A percentile compares a stretch with the other conserved stretches of the same genome.
phyloP scores from a whole-genome alignment of 192 early-diverging fungal species.

The Coemansia sp. region DNA sequence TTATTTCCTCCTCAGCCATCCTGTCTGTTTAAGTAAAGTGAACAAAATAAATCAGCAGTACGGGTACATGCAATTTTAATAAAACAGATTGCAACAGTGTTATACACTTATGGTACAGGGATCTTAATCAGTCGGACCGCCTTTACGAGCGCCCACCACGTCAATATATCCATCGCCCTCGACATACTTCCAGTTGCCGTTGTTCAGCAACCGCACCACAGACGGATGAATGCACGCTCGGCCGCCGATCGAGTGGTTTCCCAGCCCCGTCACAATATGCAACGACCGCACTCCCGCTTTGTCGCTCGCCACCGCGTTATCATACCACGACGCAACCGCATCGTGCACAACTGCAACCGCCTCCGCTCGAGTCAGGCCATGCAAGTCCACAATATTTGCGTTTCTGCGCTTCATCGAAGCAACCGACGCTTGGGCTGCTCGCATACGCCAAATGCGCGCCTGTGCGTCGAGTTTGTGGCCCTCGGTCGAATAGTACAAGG shows the following conservation, averaged over 20 bases:
- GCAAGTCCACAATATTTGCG: constrained; percentile 65
- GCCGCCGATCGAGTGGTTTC: constrained; percentile 63
- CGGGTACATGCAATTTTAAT: no score
- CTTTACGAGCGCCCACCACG: constrained; percentile 24
- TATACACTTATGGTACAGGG: constrained; percentile 3
- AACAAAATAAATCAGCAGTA: no score
- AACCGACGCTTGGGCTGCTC: constrained; percentile 43
- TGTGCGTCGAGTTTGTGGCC: constrained; percentile 32
- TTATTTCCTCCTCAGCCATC: neutral
- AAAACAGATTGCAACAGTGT: neutral
- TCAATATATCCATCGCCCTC: constrained; percentile 58
- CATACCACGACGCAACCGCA: constrained; percentile 58
- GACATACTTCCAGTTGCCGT: constrained; percentile 61
- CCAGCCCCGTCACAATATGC: constrained; percentile 67
- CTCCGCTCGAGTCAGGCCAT: constrained; percentile 65
- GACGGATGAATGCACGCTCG: constrained; percentile 59
- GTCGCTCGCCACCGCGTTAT: neutral
- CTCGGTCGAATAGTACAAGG: constrained; percentile 46
- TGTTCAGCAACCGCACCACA: constrained; percentile 48
- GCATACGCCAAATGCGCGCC: constrained; percentile 52
- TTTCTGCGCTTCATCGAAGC: constrained; percentile 47
- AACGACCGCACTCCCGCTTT: constrained; percentile 36
- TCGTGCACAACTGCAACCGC: constrained; percentile 61
- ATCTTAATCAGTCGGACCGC: constrained; percentile 6
- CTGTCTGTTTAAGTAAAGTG: neutral